Percentiles rank a stretch among this genome's conserved stretches.
These are phyloP conservation scores for Rhizopus stolonifer DNA, from an alignment of 371 early-diverging fungal species.

Conservation along the genomic window DNA sequence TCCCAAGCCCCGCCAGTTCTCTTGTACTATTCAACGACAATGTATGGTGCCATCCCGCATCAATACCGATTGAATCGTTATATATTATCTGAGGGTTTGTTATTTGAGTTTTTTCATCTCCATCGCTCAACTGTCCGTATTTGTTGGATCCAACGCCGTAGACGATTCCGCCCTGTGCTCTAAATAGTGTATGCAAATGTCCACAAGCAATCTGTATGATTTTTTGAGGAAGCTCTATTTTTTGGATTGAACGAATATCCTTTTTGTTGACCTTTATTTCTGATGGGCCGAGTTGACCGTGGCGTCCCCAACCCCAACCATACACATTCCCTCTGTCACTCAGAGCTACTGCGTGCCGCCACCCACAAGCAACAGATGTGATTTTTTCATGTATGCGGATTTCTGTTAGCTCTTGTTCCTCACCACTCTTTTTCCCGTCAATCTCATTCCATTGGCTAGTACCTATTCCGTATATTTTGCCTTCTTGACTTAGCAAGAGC, in stretches of 20 bases:
- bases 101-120: background rate
- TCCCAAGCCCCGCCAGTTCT: slow-evolving; percentile 58
- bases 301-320: slow-evolving; percentile 65
- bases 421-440: slow-evolving; percentile 7
- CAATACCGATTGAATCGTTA: slow-evolving; percentile 26
- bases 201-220: slow-evolving; percentile 52
- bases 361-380: slow-evolving; percentile 58
- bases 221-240: slow-evolving; percentile 18
- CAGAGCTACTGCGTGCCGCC: slow-evolving; percentile 59
- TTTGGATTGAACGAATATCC: slow-evolving; percentile 17
- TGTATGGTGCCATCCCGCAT: slow-evolving; percentile 76
- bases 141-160: slow-evolving; percentile 64
- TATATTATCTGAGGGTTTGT: slow-evolving; percentile 3
- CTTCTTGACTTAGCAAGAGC: slow-evolving; percentile 32
- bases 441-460: slow-evolving; percentile 56
- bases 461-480: slow-evolving; percentile 50
- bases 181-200: slow-evolving; percentile 49
- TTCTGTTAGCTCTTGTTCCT: slow-evolving; percentile 2
- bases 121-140: slow-evolving; percentile 48
- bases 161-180: slow-evolving; percentile 45
- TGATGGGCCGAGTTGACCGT: slow-evolving; percentile 57
- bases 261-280: slow-evolving; percentile 22
- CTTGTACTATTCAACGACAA: slow-evolving; percentile 31
- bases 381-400: slow-evolving; percentile 18
- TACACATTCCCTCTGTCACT: slow-evolving; percentile 37